Percentiles rank a stretch among this genome's conserved stretches.
phyloP scores from a whole-genome alignment of 345 rosid species.

The Linum trigynum region DNA sequence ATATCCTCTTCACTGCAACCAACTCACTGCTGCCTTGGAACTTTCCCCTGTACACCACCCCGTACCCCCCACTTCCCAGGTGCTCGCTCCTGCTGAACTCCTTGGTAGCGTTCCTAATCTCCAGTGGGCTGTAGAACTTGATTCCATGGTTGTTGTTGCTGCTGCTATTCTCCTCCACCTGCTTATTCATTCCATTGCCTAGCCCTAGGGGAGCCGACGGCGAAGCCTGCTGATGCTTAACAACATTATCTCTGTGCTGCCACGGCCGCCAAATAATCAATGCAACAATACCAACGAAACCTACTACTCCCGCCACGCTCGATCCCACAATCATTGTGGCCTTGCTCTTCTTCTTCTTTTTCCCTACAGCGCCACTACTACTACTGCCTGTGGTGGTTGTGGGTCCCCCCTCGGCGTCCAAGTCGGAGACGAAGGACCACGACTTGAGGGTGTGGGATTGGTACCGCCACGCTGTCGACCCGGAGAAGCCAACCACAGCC shows the following conservation, averaged over 20 bases:
- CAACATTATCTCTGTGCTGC: no score
- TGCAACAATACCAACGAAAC: no score
- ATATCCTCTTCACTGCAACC: neutral
- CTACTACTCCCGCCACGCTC: no score
- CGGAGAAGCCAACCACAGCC: neutral
- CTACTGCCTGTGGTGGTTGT: neutral
- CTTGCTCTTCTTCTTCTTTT: neutral
- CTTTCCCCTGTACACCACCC: neutral
- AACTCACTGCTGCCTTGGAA: neutral
- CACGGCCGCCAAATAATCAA: no score
- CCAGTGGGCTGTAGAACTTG: neutral
- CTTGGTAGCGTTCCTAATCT: neutral
- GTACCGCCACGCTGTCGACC: neutral
- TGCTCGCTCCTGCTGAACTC: neutral
- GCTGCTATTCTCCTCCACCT: no score
- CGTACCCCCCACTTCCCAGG: neutral
- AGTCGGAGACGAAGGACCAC: neutral
- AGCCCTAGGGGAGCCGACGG: no score
- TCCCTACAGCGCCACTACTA: neutral
- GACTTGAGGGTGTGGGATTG: neutral
- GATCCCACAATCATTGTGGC: neutral
- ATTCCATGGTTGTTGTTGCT: neutral
- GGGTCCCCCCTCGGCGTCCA: neutral
- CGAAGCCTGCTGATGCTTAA: no score
- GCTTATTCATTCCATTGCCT: no score